phyloP scores from a whole-genome alignment of 2,329 filamentous ascomycete genomes.

The Neonectria punicea region DNA sequence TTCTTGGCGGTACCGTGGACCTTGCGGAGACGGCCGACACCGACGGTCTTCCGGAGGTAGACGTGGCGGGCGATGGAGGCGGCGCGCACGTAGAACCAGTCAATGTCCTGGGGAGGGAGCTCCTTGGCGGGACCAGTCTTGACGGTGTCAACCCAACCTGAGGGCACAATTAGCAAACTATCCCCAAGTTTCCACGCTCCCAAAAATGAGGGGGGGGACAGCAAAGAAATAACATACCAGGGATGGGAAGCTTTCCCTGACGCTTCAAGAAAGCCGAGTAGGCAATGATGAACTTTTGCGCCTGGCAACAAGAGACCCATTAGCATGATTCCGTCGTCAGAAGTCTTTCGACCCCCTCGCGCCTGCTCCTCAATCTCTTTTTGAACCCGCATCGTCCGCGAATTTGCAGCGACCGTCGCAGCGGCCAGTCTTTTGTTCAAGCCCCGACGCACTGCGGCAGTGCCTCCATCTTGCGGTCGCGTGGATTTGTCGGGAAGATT shows the following conservation, averaged over 20 bases:
- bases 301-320: conserved; percentile 68
- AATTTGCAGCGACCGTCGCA: conserved; percentile 31
- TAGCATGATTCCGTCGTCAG: conserved; percentile 80
- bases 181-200: not conserved
- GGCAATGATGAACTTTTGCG: conserved; percentile 88
- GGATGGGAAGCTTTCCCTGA: conserved; percentile 91
- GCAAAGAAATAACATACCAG: conserved; percentile 72
- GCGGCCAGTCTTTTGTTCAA: conserved; percentile 24
- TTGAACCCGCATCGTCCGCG: conserved; percentile 34
- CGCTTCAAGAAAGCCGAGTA: conserved; percentile 93
- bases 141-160: conserved; percentile 99
- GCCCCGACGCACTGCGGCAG: conserved; percentile 32
- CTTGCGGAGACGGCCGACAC: conserved; percentile 97
- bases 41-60: conserved; percentile 99
- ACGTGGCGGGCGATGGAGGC: conserved; percentile 97
- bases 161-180: conserved; percentile 17
- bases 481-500: conserved; percentile 42
- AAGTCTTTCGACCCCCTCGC: conserved; percentile 79
- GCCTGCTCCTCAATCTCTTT: conserved; percentile 67
- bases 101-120: conserved; percentile 96
- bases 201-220: too few relatives aligned
- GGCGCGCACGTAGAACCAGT: conserved; percentile 95
- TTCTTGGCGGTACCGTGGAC: conserved; percentile 97
- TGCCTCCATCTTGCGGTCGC: conserved; percentile 30
- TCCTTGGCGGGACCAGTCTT: conserved; percentile 98